Evolutionary conservation across 2,329 filamentous ascomycete genomes (phyloP).

Genomic region (Zarea fungicola): DNA sequence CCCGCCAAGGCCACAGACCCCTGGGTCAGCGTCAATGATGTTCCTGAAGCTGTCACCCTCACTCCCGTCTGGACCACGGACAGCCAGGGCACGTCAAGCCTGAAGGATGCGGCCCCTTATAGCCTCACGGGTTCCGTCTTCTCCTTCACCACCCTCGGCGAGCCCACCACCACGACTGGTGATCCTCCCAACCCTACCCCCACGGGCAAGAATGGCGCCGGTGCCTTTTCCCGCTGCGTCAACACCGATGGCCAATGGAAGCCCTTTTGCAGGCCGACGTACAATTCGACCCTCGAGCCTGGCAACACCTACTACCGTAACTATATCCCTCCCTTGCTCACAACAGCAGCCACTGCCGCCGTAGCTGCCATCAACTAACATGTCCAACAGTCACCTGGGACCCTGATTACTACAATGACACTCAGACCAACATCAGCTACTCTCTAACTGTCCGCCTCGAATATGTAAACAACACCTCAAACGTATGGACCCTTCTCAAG

Average conservation of each 20-base stretch:
- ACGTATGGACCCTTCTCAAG: slow-evolving; percentile 31
- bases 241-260: slow-evolving; percentile 42
- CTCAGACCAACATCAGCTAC: slow-evolving; percentile 28
- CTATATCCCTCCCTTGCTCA: no score
- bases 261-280: slow-evolving; percentile 48
- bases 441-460: slow-evolving; percentile 35
- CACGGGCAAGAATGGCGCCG: slow-evolving; percentile 36
- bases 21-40: slow-evolving; percentile 48
- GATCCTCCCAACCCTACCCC: slow-evolving; percentile 41
- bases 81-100: slow-evolving; percentile 35
- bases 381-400: slow-evolving; percentile 50
- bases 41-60: slow-evolving; percentile 42
- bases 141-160: slow-evolving; percentile 30
- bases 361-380: background rate
- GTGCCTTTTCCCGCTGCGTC: slow-evolving; percentile 46
- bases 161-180: slow-evolving; percentile 36
- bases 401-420: slow-evolving; percentile 44
- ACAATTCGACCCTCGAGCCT: slow-evolving; percentile 38
- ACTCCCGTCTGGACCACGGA: slow-evolving; percentile 45
- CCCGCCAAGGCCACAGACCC: slow-evolving; percentile 34
- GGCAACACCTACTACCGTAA: slow-evolving; percentile 48
- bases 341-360: background rate
- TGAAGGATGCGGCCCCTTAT: slow-evolving; percentile 36
- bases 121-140: slow-evolving; percentile 42
- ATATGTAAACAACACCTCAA: slow-evolving; percentile 32